These are phyloP conservation scores for Phylloporus rhodoxanthus DNA, from an alignment of 768 basidiomycete species.

Conservation along the genomic window DNA sequence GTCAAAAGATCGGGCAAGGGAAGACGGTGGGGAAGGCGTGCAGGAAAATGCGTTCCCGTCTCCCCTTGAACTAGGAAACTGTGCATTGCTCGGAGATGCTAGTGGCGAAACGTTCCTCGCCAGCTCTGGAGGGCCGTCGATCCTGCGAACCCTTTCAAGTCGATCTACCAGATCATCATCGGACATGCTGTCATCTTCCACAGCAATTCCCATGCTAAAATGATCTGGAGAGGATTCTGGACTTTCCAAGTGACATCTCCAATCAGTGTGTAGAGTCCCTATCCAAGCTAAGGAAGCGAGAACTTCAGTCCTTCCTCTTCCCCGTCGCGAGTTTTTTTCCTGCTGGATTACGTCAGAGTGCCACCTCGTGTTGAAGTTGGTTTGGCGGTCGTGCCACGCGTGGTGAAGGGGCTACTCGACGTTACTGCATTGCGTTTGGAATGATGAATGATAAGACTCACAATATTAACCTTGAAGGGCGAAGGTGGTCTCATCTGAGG, in stretches of 20 bases:
- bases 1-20: background rate
- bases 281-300: slow-evolving; percentile 33
- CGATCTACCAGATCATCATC: slow-evolving; percentile 46
- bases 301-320: slow-evolving; percentile 20
- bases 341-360: background rate
- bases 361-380: slow-evolving; percentile 8
- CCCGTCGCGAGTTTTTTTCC: slow-evolving; percentile 3
- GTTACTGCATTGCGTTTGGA: slow-evolving; percentile 10
- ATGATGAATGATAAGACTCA: slow-evolving; percentile 8
- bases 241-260: background rate
- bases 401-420: slow-evolving; percentile 26
- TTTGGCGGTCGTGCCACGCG: slow-evolving; percentile 24
- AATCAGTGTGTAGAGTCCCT: slow-evolving; percentile 11
- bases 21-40: background rate
- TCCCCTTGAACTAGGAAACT: background rate
- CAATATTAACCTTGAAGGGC: slow-evolving; percentile 24
- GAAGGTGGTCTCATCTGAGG: slow-evolving; percentile 23
- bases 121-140: slow-evolving; percentile 1
- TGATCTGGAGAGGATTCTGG: slow-evolving; percentile 1
- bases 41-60: background rate
- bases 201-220: slow-evolving; percentile 38
- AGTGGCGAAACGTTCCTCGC: background rate
- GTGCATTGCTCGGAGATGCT: background rate
- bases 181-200: slow-evolving; percentile 45
- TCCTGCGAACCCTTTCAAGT: slow-evolving; percentile 40